Percentiles rank a stretch among this genome's conserved stretches.
These are phyloP conservation scores for Tricholoma bakamatsutake DNA, from an alignment of 768 basidiomycete species.

Conservation along the genomic window DNA sequence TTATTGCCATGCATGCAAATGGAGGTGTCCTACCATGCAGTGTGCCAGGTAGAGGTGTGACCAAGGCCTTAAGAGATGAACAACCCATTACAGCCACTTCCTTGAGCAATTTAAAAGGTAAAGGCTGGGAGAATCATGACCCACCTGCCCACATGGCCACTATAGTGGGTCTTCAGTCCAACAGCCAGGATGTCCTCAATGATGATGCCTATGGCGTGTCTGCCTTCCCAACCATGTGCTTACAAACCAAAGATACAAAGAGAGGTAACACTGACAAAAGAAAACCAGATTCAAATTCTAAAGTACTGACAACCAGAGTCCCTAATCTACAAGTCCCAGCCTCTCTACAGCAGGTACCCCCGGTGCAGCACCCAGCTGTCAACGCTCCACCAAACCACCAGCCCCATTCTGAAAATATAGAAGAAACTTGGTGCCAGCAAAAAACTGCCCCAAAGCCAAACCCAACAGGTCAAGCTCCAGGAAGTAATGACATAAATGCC, in stretches of 20 bases:
- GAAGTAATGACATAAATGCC: neutral
- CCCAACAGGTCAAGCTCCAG: neutral
- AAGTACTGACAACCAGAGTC: neutral
- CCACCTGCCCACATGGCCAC: too few species aligned
- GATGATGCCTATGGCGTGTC: neutral
- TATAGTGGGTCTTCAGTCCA: neutral
- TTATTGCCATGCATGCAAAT: neutral
- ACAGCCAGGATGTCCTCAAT: neutral
- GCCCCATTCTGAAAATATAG: neutral
- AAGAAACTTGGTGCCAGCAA: neutral
- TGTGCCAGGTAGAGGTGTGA: neutral
- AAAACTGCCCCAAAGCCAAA: neutral
- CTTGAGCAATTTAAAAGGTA: neutral
- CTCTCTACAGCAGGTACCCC: neutral
- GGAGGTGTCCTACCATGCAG: neutral
- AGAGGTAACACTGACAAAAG: neutral
- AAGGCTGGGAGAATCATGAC: neutral
- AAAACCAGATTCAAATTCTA: neutral
- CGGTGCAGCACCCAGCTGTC: neutral
- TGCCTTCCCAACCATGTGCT: neutral
- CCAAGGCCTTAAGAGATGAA: neutral
- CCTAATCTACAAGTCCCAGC: neutral
- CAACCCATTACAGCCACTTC: neutral
- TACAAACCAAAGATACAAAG: neutral
- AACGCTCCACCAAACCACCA: neutral